Conservation (phyloP, 1,284 basidiomycete species). For the Ceratobasidium sp. region DNA sequence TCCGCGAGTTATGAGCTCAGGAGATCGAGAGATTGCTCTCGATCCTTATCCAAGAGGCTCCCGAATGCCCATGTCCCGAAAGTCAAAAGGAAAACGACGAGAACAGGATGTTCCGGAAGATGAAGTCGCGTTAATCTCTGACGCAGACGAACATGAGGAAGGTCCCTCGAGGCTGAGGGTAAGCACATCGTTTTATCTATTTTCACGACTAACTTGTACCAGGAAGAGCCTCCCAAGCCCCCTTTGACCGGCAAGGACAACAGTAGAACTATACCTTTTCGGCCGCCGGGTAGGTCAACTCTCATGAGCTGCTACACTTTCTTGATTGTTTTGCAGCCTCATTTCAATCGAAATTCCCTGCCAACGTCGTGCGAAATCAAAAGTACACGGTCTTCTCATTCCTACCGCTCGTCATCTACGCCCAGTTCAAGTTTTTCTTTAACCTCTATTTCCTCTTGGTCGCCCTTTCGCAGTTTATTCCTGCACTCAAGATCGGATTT, state of each 20-base stretch:
- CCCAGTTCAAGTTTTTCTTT: conserved; percentile 99
- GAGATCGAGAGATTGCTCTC: conserved; percentile 44
- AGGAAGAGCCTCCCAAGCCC: background rate
- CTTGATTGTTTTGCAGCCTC: conserved; percentile 20
- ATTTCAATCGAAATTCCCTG: conserved; percentile 73
- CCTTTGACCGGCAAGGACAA: conserved; percentile 69
- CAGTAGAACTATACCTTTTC: conserved; percentile 83
- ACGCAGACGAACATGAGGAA: conserved; percentile 17
- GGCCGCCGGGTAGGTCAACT: conserved; percentile 70
- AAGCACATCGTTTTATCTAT: background rate
- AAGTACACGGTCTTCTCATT: conserved; percentile 98
- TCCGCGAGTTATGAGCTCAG: conserved; percentile 30
- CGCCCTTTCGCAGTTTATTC: conserved; percentile 95
- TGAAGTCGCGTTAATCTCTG: conserved; percentile 27
- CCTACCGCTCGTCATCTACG: conserved; percentile 96
- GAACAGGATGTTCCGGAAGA: conserved; percentile 39
- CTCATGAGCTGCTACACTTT: background rate
- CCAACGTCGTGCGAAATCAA: conserved; percentile 96
- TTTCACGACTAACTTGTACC: background rate
- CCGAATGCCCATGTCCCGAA: conserved; percentile 29
- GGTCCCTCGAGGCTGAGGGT: conserved; percentile 16
- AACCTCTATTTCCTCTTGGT: conserved; percentile 99
- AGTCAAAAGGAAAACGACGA: conserved; percentile 30
- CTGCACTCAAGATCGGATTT: conserved; percentile 96
- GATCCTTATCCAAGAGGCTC: conserved; percentile 31